phyloP scores from a whole-genome alignment of 805 yeast species.

The Maudiozyma saulgeensis region DNA sequence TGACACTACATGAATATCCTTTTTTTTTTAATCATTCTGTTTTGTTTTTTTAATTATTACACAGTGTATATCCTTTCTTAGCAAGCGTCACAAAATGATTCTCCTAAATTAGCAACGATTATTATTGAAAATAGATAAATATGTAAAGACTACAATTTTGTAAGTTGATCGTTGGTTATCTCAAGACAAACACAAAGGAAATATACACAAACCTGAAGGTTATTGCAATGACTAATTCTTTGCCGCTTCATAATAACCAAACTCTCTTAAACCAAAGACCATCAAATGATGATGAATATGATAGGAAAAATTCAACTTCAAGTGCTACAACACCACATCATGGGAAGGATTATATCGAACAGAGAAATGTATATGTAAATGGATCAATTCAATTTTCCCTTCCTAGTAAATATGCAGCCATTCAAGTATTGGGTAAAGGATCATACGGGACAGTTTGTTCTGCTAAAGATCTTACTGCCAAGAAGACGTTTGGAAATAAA shows the following conservation, averaged over 20 bases:
- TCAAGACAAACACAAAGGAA: not conserved
- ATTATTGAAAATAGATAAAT: not conserved
- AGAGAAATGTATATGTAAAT: conserved; percentile 27
- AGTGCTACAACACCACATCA: too few species aligned
- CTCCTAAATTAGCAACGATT: not conserved
- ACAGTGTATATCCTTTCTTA: too few species aligned
- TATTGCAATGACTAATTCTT: not conserved
- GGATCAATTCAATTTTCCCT: conserved; percentile 37
- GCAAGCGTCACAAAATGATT: too few species aligned
- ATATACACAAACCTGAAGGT: not conserved
- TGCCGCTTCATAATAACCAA: not conserved
- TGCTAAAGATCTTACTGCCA: conserved; percentile 36
- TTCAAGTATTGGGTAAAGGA: conserved; percentile 64
- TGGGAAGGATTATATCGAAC: too few species aligned
- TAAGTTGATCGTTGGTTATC: too few species aligned
- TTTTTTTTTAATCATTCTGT: too few species aligned
- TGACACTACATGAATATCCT: too few species aligned
- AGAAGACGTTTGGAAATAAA: conserved; percentile 9
- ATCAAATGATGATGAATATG: too few species aligned
- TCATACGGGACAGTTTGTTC: conserved; percentile 82
- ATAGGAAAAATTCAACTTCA: too few species aligned
- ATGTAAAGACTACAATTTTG: not conserved
- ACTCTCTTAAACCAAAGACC: not conserved
- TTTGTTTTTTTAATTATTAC: too few species aligned
- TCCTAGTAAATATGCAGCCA: conserved; percentile 49